Base-by-base conservation (phyloP, 768 basidiomycete genomes). In the Guyanaporus albipodus region DNA sequence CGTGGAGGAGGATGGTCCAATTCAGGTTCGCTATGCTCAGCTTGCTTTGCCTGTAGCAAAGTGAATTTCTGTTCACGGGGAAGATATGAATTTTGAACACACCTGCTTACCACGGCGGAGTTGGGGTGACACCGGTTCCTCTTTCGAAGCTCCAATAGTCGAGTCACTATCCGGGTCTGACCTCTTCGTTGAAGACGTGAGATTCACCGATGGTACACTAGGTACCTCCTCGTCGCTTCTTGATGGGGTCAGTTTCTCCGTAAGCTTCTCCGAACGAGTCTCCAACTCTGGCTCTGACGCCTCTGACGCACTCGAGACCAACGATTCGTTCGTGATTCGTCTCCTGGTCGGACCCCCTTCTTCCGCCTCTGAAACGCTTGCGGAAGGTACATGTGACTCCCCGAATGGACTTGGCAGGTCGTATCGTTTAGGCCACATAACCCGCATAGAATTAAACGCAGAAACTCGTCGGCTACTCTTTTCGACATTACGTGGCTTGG, bases 101-200 rank as follows among this genome's bases (percentile, higher is more conserved):
- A 73, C 74, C 51, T 58, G 56, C 42, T 55, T 45, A 18, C 26
- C 36, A 48, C 50, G 50, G 19, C 57, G 53, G 32, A 44, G 49
- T 28, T 35, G 58, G 8, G 60, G 33, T 14, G 49, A 47, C 34
- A 40, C 24, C 4, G 44, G 52, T 32, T 50, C 60, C 12, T 67
- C 67, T 48, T 68, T 67, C 14, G 55, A 58, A 3, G 81, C 87
- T 18, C 82, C 87, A 40, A 92, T 90, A 1, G 90, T 92, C 14
- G 87, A 90, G 59, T 92, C 90, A 56, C 85, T 91, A 35, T 90
- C 90, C 3, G 76, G 71, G 53, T 86, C 89, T 12, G 82, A 77
- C 54, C 75, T 81, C 49, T 59, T 44, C 33, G 44, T 41, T 41
- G 49, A 50, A 14, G 51, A 34, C 10, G 49, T 50, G 22, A 53